phyloP scores from a whole-genome alignment of 2,329 filamentous ascomycete species.

The Reticulascus tulasneorum region DNA sequence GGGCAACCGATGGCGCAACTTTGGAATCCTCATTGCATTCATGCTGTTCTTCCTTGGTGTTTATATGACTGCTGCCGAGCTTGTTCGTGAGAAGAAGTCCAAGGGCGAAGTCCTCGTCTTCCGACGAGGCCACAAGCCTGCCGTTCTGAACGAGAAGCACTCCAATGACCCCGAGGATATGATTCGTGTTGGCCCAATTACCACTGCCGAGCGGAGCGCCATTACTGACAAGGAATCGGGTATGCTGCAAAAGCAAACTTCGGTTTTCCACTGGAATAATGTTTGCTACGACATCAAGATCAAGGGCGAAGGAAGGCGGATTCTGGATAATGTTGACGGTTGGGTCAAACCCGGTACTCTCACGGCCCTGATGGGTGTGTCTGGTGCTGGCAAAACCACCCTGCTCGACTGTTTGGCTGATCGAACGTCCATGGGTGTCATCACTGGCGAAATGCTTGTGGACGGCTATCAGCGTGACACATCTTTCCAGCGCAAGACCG shows the following conservation, averaged over 20 bases:
- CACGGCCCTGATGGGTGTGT: constrained; percentile 87
- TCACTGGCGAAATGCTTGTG: constrained; percentile 75
- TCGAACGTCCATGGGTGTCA: constrained; percentile 83
- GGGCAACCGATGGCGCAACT: constrained; percentile 64
- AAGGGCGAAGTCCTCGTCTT: constrained; percentile 77
- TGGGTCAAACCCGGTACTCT: constrained; percentile 92
- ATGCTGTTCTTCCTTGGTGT: constrained; percentile 55
- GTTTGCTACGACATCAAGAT: constrained; percentile 77
- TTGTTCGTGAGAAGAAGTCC: constrained; percentile 62
- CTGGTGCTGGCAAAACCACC: constrained; percentile 91
- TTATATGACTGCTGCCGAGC: constrained; percentile 64
- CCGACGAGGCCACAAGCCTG: constrained; percentile 62
- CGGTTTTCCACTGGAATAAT: constrained; percentile 81
- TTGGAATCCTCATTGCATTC: constrained; percentile 66
- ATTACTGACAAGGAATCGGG: constrained; percentile 33
- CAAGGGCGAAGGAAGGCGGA: constrained; percentile 69
- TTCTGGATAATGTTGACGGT: constrained; percentile 82
- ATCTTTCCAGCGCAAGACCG: constrained; percentile 88
- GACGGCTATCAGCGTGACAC: constrained; percentile 64
- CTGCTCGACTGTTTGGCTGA: constrained; percentile 82
- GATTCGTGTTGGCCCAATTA: constrained; percentile 44
- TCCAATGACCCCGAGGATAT: constrained; percentile 57
- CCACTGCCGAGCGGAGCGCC: constrained; percentile 38
- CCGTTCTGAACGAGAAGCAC: constrained; percentile 54
- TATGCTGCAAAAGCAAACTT: constrained; percentile 55